phyloP scores from a whole-genome alignment of 306 rosid species.

The Rosa persica region DNA sequence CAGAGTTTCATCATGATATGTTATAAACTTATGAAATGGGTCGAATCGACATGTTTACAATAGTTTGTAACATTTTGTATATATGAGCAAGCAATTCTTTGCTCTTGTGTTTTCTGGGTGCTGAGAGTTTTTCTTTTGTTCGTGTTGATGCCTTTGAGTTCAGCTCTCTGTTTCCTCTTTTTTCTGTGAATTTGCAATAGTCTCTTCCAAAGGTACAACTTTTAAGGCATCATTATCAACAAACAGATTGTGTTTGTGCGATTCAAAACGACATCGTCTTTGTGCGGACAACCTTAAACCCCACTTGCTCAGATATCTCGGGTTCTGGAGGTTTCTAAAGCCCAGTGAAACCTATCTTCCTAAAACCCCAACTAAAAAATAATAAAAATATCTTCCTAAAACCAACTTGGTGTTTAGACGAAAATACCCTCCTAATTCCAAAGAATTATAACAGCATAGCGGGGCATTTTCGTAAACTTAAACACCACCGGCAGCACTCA shows the following conservation, averaged over 20 bases:
- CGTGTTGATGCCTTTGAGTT: too few species aligned
- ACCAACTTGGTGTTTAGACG: background rate
- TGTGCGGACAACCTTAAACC: too few species aligned
- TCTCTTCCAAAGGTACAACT: too few species aligned
- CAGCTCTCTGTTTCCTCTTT: too few species aligned
- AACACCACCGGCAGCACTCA: background rate
- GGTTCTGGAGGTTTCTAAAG: background rate
- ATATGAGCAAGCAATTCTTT: background rate
- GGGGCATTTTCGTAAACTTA: slow-evolving; percentile 23
- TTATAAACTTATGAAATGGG: background rate
- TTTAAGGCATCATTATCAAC: too few species aligned
- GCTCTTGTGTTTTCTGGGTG: background rate
- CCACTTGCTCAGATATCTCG: too few species aligned
- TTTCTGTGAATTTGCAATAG: too few species aligned
- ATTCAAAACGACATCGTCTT: too few species aligned
- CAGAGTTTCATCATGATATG: background rate
- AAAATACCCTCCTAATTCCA: background rate
- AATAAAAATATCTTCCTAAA: too few species aligned
- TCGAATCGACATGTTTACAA: background rate
- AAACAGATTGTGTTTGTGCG: too few species aligned
- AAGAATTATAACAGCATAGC: background rate
- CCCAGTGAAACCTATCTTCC: background rate
- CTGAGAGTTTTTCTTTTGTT: too few species aligned
- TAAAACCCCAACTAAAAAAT: background rate
- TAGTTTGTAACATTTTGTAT: too few species aligned